These are phyloP conservation scores for Coemansia sp. DNA, from an alignment of 192 early-diverging fungal species.

Conservation along the genomic window DNA sequence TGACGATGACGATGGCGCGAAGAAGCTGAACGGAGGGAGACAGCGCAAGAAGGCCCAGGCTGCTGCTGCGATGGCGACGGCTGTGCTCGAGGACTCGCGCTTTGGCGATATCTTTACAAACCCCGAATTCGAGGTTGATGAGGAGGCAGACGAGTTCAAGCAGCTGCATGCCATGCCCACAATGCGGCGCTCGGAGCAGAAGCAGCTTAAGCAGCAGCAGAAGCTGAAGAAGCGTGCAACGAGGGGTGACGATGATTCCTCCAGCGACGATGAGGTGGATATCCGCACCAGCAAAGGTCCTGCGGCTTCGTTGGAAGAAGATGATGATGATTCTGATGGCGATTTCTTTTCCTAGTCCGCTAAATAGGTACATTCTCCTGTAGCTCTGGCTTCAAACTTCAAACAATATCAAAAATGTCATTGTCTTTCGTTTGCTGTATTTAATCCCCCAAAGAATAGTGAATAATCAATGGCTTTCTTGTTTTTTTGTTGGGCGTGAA, in stretches of 20 bases:
- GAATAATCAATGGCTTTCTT: too few species aligned
- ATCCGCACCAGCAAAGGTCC: slow-evolving; percentile 18
- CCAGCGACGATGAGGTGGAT: slow-evolving; percentile 37
- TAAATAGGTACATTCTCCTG: neutral
- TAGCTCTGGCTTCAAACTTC: too few species aligned
- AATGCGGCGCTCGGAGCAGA: slow-evolving; percentile 13
- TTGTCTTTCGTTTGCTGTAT: too few species aligned
- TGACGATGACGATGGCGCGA: slow-evolving; percentile 40
- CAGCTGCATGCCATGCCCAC: slow-evolving; percentile 41
- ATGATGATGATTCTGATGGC: slow-evolving; percentile 20
- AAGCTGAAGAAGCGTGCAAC: neutral
- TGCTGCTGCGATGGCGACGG: slow-evolving; percentile 53
- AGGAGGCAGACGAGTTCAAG: slow-evolving; percentile 77
- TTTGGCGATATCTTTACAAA: slow-evolving; percentile 88
- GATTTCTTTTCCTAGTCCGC: slow-evolving; percentile 19
- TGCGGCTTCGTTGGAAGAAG: neutral
- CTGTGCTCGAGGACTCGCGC: slow-evolving; percentile 79
- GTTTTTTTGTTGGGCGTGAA: too few species aligned
- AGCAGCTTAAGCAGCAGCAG: slow-evolving; percentile 10
- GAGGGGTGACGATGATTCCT: slow-evolving; percentile 33
- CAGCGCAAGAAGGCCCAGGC: slow-evolving; percentile 47
- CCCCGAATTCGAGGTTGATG: slow-evolving; percentile 90
- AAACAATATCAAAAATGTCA: too few species aligned
- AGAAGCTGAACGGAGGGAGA: slow-evolving; percentile 50
- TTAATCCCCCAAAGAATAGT: too few species aligned